phyloP scores from a whole-genome alignment of 2,329 filamentous ascomycete genomes.

The Talaromyces sp. region DNA sequence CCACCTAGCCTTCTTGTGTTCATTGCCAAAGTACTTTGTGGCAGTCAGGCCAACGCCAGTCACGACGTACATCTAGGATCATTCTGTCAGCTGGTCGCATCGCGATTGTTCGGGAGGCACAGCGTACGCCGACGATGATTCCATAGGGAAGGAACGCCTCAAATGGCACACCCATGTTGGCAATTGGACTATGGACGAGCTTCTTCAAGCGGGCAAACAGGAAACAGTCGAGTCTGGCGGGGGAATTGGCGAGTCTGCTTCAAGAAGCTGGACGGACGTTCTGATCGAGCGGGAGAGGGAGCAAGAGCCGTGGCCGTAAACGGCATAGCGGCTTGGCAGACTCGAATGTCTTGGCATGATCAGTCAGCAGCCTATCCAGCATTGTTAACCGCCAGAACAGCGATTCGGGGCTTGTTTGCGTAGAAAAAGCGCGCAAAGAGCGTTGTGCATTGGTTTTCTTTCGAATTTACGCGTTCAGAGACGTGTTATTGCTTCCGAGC shows the following conservation, averaged over 20 bases:
- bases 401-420: slow-evolving; percentile 8
- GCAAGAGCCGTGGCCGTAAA: slow-evolving; percentile 2
- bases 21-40: slow-evolving; percentile 57
- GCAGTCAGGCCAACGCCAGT: slow-evolving; percentile 54
- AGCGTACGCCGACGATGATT: slow-evolving; percentile 56
- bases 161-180: slow-evolving; percentile 61
- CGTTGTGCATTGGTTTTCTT: slow-evolving; percentile 1
- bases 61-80: slow-evolving; percentile 55
- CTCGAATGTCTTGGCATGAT: slow-evolving; percentile 7
- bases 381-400: slow-evolving; percentile 7
- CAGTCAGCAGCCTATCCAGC: slow-evolving; percentile 7
- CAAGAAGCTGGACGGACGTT: not conserved
- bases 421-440: slow-evolving; percentile 1
- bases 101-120: slow-evolving; percentile 6
- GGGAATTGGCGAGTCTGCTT: not conserved
- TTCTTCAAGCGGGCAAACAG: not conserved
- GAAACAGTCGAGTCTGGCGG: not conserved
- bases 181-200: not conserved
- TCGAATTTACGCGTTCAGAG: slow-evolving; percentile 8
- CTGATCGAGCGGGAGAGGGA: not conserved
- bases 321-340: slow-evolving; percentile 3
- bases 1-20: slow-evolving; percentile 57
- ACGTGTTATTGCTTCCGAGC: slow-evolving; percentile 5
- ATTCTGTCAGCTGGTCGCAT: slow-evolving; percentile 10
- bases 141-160: slow-evolving; percentile 61